Evolutionary conservation across 169 alveolate genomes (phyloP).

Genomic region (Blepharisma undulans): DNA sequence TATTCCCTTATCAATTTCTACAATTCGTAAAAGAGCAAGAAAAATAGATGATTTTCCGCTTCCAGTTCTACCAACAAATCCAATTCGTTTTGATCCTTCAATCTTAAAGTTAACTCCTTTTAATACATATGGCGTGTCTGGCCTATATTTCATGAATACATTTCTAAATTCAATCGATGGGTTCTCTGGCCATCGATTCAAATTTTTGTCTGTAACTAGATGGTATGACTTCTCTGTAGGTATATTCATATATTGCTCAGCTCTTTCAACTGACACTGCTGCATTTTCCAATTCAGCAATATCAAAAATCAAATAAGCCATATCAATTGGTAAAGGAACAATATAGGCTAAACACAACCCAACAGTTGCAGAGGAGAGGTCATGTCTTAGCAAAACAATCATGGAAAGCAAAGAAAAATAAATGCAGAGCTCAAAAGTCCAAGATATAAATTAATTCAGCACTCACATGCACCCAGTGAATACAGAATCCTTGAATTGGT

Average conservation of each 20-base stretch:
- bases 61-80: constrained; percentile 88
- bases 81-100: constrained; percentile 81
- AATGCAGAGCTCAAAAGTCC: not conserved
- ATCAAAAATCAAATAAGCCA: not conserved
- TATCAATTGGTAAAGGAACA: not conserved
- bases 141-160: constrained; percentile 69
- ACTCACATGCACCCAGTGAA: not conserved
- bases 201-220: not conserved
- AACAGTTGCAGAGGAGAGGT: not conserved
- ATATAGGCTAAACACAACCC: not conserved
- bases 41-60: constrained; percentile 82
- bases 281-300: not conserved
- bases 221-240: not conserved
- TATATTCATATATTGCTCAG: not conserved
- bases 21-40: not conserved
- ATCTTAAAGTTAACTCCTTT: not conserved
- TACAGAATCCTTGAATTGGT: not conserved
- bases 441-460: not conserved
- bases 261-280: constrained; percentile 6
- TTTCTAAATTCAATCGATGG: constrained; percentile 73
- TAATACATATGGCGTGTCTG: constrained; percentile 61
- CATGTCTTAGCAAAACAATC: not conserved
- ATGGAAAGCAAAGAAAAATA: not conserved
- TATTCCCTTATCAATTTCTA: not conserved
- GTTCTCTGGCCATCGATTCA: constrained; percentile 60